phyloP scores from a whole-genome alignment of 179 eudicot genomes.

The Silene noctiflora region DNA sequence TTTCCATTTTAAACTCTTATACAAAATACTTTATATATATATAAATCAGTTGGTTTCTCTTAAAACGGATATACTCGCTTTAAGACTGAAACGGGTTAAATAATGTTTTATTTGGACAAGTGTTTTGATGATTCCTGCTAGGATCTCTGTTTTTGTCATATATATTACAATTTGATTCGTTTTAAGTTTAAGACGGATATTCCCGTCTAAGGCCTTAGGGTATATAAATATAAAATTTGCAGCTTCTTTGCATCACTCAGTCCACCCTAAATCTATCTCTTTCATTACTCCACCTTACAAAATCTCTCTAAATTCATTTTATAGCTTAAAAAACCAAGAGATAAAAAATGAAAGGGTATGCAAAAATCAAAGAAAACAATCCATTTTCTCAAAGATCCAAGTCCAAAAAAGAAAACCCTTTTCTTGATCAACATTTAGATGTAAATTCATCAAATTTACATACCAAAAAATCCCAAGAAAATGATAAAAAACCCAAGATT shows the following conservation, averaged over 20 bases:
- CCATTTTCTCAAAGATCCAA: constrained; percentile 35
- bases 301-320: constrained; percentile 12
- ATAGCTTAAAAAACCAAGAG: not conserved
- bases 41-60: too few species aligned
- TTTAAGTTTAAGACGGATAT: too few species aligned
- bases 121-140: too few species aligned
- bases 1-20: not conserved
- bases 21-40: not conserved
- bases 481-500: constrained; percentile 16
- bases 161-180: too few species aligned
- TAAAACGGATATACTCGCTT: too few species aligned
- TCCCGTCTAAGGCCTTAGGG: too few species aligned
- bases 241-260: constrained; percentile 19
- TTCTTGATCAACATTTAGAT: constrained; percentile 22
- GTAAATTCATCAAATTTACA: not conserved
- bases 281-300: constrained; percentile 23
- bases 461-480: constrained; percentile 19
- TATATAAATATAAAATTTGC: not conserved
- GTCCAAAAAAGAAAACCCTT: constrained; percentile 40
- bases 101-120: too few species aligned
- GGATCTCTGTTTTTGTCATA: too few species aligned
- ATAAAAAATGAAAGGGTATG: constrained; percentile 44
- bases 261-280: constrained; percentile 17
- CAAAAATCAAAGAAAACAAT: constrained; percentile 37
- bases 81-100: too few species aligned